A percentile compares a stretch with the other conserved stretches of the same genome.
Conservation (phyloP, 768 basidiomycete species). For the Lanmaoa rubissima region DNA sequence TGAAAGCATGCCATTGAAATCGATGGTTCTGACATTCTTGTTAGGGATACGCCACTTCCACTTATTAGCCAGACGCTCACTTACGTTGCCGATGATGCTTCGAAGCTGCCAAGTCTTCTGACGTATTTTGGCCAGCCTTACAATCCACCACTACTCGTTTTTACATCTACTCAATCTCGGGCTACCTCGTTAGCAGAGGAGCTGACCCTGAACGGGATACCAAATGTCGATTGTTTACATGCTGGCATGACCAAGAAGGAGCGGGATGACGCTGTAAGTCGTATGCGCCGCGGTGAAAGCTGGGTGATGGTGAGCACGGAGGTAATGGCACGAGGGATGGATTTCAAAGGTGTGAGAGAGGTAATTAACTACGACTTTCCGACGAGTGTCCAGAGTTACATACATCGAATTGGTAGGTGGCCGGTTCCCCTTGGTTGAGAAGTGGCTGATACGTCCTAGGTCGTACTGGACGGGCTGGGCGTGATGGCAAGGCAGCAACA, state of each 20-base stretch:
- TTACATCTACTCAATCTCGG: slow-evolving; percentile 87
- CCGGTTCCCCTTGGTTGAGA: not conserved
- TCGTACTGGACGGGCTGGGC: slow-evolving; percentile 92
- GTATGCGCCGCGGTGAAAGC: slow-evolving; percentile 86
- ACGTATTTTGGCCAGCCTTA: slow-evolving; percentile 78
- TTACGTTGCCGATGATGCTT: slow-evolving; percentile 90
- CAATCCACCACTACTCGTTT: slow-evolving; percentile 88
- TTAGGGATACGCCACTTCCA: slow-evolving; percentile 89
- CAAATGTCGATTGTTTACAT: slow-evolving; percentile 87
- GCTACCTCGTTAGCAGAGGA: slow-evolving; percentile 78
- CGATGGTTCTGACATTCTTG: slow-evolving; percentile 11
- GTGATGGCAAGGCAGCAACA: slow-evolving; percentile 90
- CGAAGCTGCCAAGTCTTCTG: slow-evolving; percentile 89
- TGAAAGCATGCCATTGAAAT: not conserved
- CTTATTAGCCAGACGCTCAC: slow-evolving; percentile 86
- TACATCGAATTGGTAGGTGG: slow-evolving; percentile 84
- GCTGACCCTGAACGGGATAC: slow-evolving; percentile 71
- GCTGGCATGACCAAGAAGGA: slow-evolving; percentile 86
- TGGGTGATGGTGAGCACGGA: slow-evolving; percentile 98
- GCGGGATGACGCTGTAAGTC: slow-evolving; percentile 77
- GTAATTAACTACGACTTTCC: slow-evolving; percentile 99
- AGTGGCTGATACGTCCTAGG: slow-evolving; percentile 42
- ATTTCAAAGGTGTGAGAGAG: slow-evolving; percentile 91
- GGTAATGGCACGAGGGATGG: slow-evolving; percentile 97
- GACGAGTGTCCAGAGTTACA: slow-evolving; percentile 90